These are phyloP conservation scores for Eucalyptus grandis DNA, from an alignment of 345 rosid genomes.

Conservation along the genomic window DNA sequence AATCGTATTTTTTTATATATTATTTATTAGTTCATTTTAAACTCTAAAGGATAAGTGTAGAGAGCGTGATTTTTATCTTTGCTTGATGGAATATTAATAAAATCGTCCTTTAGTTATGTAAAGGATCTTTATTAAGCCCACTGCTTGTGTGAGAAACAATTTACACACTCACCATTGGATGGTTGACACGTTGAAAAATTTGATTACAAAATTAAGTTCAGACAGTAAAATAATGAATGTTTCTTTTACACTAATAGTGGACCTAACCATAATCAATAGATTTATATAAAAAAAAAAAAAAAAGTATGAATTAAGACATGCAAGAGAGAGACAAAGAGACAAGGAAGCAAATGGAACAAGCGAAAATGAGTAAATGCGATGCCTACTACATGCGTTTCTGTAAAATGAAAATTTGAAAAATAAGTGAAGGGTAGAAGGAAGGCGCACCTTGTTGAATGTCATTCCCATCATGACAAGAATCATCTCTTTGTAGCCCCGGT, in stretches of 20 bases:
- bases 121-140: not conserved
- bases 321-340: not conserved
- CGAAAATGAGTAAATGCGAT: too few species aligned
- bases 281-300: too few species aligned
- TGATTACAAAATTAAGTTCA: not conserved
- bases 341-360: too few species aligned
- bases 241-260: not conserved
- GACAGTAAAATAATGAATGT: not conserved
- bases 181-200: not conserved
- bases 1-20: too few species aligned
- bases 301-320: not conserved
- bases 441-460: not conserved
- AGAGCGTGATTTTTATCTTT: not conserved
- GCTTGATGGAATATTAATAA: not conserved
- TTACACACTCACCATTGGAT: not conserved
- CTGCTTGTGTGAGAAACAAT: rapidly evolving
- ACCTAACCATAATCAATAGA: not conserved
- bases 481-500: not conserved
- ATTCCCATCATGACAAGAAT: not conserved
- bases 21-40: too few species aligned
- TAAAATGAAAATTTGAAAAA: too few species aligned
- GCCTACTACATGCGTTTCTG: too few species aligned
- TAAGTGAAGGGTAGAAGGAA: too few species aligned
- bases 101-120: rapidly evolving
- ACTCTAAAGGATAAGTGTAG: rapidly evolving